A percentile compares a stretch with the other conserved stretches of the same genome.
These are phyloP conservation scores for Kalaharituber pfeilii DNA, from an alignment of 2,329 filamentous ascomycete genomes.

Conservation along the genomic window DNA sequence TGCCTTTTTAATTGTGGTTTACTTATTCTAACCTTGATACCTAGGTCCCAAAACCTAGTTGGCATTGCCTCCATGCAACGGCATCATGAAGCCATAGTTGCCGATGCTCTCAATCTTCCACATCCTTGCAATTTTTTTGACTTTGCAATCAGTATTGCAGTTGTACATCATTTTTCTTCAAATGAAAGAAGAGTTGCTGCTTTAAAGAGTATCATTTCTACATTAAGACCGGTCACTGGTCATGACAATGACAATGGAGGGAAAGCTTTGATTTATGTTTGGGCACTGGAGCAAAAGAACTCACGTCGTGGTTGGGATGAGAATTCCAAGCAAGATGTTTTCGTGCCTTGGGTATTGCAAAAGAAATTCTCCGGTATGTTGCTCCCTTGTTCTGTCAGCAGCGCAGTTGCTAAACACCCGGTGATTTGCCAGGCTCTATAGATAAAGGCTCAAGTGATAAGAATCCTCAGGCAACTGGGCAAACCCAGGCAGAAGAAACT, in stretches of 20 bases:
- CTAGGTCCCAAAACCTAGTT: slow-evolving; percentile 41
- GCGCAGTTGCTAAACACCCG: not conserved
- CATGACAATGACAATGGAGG: slow-evolving; percentile 32
- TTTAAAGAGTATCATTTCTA: slow-evolving; percentile 51
- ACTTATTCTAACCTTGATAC: too few relatives aligned
- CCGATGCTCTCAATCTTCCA: slow-evolving; percentile 68
- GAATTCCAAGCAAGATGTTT: slow-evolving; percentile 67
- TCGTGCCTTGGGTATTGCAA: slow-evolving; percentile 80
- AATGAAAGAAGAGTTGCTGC: slow-evolving; percentile 52
- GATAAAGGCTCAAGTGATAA: slow-evolving; percentile 2
- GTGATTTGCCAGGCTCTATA: slow-evolving; percentile 2
- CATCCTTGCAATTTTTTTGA: slow-evolving; percentile 53
- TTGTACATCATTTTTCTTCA: slow-evolving; percentile 84
- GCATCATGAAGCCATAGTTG: slow-evolving; percentile 52
- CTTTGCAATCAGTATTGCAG: slow-evolving; percentile 86
- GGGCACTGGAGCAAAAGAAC: slow-evolving; percentile 80
- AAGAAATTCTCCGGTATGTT: not conserved
- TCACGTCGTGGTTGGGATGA: slow-evolving; percentile 82
- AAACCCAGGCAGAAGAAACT: slow-evolving; percentile 37
- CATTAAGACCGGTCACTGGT: slow-evolving; percentile 31
- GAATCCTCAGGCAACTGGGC: slow-evolving; percentile 2
- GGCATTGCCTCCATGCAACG: slow-evolving; percentile 40
- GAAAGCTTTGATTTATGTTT: slow-evolving; percentile 69
- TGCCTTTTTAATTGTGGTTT: too few relatives aligned
- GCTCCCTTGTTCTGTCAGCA: not conserved